phyloP scores from a whole-genome alignment of 208 protist genomes.

The Plasmodiophora brassicae region DNA sequence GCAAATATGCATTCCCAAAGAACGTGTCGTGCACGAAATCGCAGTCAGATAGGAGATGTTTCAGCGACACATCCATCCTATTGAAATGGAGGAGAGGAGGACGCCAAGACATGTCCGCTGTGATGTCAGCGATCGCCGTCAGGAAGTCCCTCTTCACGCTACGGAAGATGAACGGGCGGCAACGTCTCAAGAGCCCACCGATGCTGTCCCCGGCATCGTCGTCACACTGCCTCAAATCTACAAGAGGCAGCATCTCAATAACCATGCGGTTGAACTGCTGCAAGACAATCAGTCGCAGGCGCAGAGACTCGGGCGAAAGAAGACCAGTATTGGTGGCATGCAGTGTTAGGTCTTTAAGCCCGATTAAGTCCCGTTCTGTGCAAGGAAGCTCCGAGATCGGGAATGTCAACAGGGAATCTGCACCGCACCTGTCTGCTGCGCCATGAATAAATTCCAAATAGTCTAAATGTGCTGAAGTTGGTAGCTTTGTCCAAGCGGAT shows the following conservation, averaged over 20 bases:
- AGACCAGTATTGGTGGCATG: background rate
- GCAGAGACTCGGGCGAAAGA: too few relatives aligned
- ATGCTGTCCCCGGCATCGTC: background rate
- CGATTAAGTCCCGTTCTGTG: background rate
- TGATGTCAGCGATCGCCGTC: background rate
- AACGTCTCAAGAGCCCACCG: background rate
- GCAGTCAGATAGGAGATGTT: background rate
- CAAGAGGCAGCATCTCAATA: background rate
- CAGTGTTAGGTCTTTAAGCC: background rate
- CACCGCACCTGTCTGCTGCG: background rate
- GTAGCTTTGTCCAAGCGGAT: background rate
- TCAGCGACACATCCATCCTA: background rate
- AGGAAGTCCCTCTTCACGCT: slow-evolving; percentile 19
- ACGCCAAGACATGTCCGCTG: background rate
- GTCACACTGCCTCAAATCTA: background rate
- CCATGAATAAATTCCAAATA: background rate
- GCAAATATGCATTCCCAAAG: slow-evolving; percentile 20
- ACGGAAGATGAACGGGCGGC: background rate
- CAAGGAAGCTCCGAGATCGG: background rate
- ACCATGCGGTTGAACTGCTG: background rate
- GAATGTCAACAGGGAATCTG: background rate
- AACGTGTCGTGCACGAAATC: slow-evolving; percentile 21
- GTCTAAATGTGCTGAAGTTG: background rate
- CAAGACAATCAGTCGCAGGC: background rate
- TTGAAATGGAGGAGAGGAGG: background rate